Evolutionary conservation across 2,329 filamentous ascomycete species (phyloP), one percentile per base, ranked within the genome.

Genomic region (Fusarium nanum): DNA sequence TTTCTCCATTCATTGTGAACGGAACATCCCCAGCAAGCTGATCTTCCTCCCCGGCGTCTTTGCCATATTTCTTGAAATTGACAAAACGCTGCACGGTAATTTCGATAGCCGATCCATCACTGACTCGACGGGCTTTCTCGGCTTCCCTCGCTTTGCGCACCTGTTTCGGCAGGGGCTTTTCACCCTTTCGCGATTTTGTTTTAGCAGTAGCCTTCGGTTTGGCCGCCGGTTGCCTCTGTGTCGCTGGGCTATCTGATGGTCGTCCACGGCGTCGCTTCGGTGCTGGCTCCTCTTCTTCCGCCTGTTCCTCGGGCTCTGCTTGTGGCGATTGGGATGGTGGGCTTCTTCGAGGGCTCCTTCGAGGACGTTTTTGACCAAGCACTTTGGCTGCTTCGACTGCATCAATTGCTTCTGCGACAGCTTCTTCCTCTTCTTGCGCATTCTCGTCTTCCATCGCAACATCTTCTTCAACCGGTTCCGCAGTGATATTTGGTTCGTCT

Each of bases 51-150:
- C 81, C 79, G 11, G 78, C 77, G 5, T 77, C 77, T 5, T 83
- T 83, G 14, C 79, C 78, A 6, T 78, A 78, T n/a, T 75, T 78
- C 32, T 81, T 81, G 54, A 82, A 81, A n/a, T 85, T 87, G 71
- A 81, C 76, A 48, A 89, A 88, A 14, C 89, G 84, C 74, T 91
- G 88, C 0, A 90, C 86, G 2, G 83, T 86, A n/a, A 91, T 83
- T 8, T 87, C 85, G 45, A 90, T 80, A 4, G 77, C 76, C 6
- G 69, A 73, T 12, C 76, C 73, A 14, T 73, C 74, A 28, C 73
- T 75, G 8, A 73, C 41, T 47, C 70, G 53, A 18, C 60, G 61
- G 22, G 74, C 68, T 69, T 75, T 71, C 37, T 62, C 50, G 25
- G 74, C 49, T 54, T 73, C 55, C 45, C 73, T 66, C 11, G 68